Evolutionary conservation across 768 basidiomycete genomes (phyloP), one percentile per base, ranked within the genome.

Genomic region (Exsudoporus frostii): DNA sequence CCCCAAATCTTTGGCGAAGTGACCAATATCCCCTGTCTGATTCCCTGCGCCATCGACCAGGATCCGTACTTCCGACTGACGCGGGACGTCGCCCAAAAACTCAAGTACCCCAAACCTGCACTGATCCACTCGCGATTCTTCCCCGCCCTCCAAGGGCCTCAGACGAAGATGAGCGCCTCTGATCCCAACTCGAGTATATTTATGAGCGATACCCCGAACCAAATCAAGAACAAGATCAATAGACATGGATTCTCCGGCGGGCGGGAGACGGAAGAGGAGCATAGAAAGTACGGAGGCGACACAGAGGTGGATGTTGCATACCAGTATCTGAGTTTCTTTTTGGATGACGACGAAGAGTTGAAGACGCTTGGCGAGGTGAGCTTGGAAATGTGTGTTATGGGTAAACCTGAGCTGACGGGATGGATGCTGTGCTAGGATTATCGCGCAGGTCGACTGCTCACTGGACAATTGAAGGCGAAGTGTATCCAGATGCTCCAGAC

Each of bases 81-180:
- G 29, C 89, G 97, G 40, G 97, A 99, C 71, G 90, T 93, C 41
- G 96, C 97, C 3, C 82, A 81, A 59, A 92, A 92, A 66, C 83
- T 99, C 64, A 96, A 92, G 72, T 97, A 96, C 75, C 92, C 88
- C 39, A 99, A 99, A 70, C 97, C 97, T 2, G 74, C 89, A 2
- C 81, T 98, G 24, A 75, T 99, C 45, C 94, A 98, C 71, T 82
- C 95, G 43, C 96, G 96, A 66, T 99, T 99, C 79, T 96, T 99
- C 76, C 97, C 97, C 11, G 95, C 97, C 5, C 79, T 99, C 10
- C 96, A 98, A 72, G 97, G 97, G 39, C 90, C 97, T 3, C 93
- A 97, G 71, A 96, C 93, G 33, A 99, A 99, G 76, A 99, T 99
- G 97, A 97, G 94, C 69, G 97, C 97, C 5, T 94, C 91, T 45